phyloP scores from a whole-genome alignment of 108 stramenopile species.

The Pseudonitzschia multiseries region DNA sequence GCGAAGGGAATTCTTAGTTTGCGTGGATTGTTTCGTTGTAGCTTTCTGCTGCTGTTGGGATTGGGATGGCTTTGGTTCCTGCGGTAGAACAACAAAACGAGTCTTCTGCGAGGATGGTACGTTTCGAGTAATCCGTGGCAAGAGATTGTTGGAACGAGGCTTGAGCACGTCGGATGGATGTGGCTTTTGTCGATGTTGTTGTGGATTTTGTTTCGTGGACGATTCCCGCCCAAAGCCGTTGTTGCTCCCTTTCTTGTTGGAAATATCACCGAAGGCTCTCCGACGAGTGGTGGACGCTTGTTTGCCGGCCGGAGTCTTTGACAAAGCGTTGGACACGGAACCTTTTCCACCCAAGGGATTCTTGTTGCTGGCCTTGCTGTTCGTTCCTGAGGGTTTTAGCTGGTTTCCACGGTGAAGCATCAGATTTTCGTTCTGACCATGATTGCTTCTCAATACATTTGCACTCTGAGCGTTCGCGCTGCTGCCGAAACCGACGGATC shows the following conservation, averaged over 20 bases:
- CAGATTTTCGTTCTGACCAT: slow-evolving; percentile 9
- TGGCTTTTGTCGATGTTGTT: neutral
- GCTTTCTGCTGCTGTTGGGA: neutral
- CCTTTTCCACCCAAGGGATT: neutral
- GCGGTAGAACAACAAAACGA: neutral
- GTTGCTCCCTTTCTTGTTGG: slow-evolving; percentile 32
- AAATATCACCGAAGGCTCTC: slow-evolving; percentile 38
- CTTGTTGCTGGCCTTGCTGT: neutral
- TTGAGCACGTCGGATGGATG: neutral
- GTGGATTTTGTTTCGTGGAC: neutral
- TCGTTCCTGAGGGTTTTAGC: neutral
- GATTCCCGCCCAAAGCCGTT: slow-evolving; percentile 4
- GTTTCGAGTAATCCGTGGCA: neutral
- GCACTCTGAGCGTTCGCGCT: neutral
- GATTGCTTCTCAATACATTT: neutral
- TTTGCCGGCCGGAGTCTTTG: neutral
- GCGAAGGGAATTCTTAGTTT: neutral
- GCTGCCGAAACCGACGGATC: slow-evolving; percentile 3
- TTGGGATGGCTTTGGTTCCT: neutral
- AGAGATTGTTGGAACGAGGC: slow-evolving; percentile 12
- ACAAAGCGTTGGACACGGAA: neutral
- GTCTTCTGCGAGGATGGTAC: neutral
- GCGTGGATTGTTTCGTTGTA: neutral
- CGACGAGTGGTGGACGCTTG: slow-evolving; percentile 5
- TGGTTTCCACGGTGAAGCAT: neutral